phyloP scores from a whole-genome alignment of 2,329 filamentous ascomycete genomes.

The Ophiocordyceps camponoti-floridani region DNA sequence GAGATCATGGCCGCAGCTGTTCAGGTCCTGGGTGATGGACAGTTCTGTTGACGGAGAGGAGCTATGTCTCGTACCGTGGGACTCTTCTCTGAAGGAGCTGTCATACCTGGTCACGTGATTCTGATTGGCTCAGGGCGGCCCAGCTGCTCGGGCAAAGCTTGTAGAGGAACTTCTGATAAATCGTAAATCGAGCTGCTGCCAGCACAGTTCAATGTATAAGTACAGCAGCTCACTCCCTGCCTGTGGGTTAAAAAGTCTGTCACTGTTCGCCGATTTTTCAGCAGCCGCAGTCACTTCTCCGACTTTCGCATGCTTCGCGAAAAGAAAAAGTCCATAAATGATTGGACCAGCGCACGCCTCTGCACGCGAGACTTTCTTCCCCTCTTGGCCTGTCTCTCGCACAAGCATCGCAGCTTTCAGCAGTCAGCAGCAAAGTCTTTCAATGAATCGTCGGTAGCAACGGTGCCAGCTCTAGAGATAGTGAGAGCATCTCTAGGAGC shows the following conservation, averaged over 20 bases:
- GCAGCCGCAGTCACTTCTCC: not conserved
- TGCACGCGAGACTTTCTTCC: not conserved
- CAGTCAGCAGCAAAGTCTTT: constrained; percentile 6
- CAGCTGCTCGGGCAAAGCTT: not conserved
- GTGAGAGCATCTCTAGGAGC: constrained; percentile 62
- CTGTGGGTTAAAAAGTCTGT: not conserved
- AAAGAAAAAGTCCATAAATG: not conserved
- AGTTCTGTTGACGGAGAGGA: constrained; percentile 21
- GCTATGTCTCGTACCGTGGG: not conserved
- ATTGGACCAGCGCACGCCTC: not conserved
- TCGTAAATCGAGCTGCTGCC: not conserved
- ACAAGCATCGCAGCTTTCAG: not conserved
- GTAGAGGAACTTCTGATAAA: not conserved
- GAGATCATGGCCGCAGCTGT: constrained; percentile 43
- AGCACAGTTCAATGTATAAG: not conserved
- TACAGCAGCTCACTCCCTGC: no score
- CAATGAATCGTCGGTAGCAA: constrained; percentile 53
- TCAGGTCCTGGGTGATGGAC: constrained; percentile 19
- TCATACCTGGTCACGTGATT: not conserved
- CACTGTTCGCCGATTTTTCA: not conserved
- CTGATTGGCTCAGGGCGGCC: no score
- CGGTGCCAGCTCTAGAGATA: constrained; percentile 58
- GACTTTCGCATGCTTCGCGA: not conserved
- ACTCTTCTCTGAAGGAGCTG: not conserved
- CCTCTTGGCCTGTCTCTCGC: not conserved